Conservation (phyloP, 2,329 filamentous ascomycete species). For the Colletotrichum sp. region DNA sequence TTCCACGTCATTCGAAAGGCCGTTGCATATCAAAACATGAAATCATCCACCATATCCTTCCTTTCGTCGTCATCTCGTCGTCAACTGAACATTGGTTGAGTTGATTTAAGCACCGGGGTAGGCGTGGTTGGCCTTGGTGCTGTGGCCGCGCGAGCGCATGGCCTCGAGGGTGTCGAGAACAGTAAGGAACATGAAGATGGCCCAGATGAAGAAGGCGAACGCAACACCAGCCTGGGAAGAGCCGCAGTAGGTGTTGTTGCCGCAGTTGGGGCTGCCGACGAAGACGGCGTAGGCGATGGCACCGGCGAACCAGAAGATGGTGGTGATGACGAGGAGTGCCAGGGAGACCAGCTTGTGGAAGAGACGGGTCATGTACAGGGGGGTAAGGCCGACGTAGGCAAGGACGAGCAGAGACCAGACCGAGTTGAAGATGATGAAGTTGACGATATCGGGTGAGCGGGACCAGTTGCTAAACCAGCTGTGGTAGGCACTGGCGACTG, state of each 20-base stretch:
- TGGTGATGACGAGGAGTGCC: constrained; percentile 72
- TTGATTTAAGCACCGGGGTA: constrained; percentile 17
- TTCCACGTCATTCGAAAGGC: constrained; percentile 3
- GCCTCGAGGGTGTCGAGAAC: constrained; percentile 51
- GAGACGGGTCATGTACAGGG: constrained; percentile 63
- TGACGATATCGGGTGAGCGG: constrained; percentile 58
- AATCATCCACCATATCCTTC: background rate
- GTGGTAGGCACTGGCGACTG: constrained; percentile 55
- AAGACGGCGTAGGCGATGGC: constrained; percentile 77
- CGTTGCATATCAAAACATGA: background rate
- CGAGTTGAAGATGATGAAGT: constrained; percentile 81
- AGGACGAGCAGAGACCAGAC: constrained; percentile 79
- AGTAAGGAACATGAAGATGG: constrained; percentile 51
- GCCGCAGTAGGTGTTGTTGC: constrained; percentile 60
- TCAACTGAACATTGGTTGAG: background rate
- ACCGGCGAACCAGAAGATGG: constrained; percentile 90
- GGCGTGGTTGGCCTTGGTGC: constrained; percentile 19
- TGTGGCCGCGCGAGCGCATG: constrained; percentile 45
- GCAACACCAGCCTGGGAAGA: constrained; percentile 67
- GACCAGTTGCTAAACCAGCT: constrained; percentile 32
- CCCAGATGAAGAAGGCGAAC: constrained; percentile 71
- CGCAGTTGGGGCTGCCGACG: constrained; percentile 60
- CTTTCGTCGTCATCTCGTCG: background rate
- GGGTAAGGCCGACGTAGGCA: constrained; percentile 72
- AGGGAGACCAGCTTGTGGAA: constrained; percentile 72